Conservation (phyloP, 768 basidiomycete species). For the Mycena leptocephala region DNA sequence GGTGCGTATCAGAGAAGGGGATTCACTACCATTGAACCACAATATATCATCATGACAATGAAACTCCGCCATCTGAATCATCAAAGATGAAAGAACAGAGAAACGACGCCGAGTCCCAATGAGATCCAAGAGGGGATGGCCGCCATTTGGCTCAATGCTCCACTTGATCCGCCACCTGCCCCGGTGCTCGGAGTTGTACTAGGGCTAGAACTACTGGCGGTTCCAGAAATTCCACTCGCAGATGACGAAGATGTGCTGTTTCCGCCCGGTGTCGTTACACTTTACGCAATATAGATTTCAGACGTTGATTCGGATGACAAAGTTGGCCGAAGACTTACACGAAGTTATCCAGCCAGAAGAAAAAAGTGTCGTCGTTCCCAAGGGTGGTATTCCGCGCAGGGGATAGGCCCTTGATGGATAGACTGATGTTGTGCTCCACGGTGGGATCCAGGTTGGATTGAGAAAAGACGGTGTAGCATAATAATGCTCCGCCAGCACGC, state of each 20-base stretch:
- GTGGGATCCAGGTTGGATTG: slow-evolving; percentile 41
- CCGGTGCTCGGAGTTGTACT: slow-evolving; percentile 5
- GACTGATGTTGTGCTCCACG: slow-evolving; percentile 39
- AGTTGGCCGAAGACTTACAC: slow-evolving; percentile 27
- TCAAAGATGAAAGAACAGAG: not conserved
- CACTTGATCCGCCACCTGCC: slow-evolving; percentile 5
- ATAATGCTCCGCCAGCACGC: slow-evolving; percentile 31
- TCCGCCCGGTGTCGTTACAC: slow-evolving; percentile 12
- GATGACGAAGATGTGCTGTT: not conserved
- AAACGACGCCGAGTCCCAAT: not conserved
- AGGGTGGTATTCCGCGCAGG: slow-evolving; percentile 33
- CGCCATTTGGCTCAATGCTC: not conserved
- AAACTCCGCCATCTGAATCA: not conserved
- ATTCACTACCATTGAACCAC: too few relatives aligned
- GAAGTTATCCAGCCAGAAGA: slow-evolving; percentile 43
- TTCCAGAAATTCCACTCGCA: not conserved
- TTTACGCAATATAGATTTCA: not conserved
- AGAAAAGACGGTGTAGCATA: slow-evolving; percentile 44
- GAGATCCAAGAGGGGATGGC: not conserved
- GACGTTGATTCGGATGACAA: not conserved
- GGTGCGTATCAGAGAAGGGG: too few relatives aligned
- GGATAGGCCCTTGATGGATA: slow-evolving; percentile 44
- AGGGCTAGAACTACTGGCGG: not conserved
- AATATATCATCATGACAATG: too few relatives aligned
- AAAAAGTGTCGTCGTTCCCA: slow-evolving; percentile 25